A percentile compares a stretch with the other conserved stretches of the same genome.
Evolutionary conservation across 768 basidiomycete genomes (phyloP).

Genomic region (Phlegmacium glaucopus): DNA sequence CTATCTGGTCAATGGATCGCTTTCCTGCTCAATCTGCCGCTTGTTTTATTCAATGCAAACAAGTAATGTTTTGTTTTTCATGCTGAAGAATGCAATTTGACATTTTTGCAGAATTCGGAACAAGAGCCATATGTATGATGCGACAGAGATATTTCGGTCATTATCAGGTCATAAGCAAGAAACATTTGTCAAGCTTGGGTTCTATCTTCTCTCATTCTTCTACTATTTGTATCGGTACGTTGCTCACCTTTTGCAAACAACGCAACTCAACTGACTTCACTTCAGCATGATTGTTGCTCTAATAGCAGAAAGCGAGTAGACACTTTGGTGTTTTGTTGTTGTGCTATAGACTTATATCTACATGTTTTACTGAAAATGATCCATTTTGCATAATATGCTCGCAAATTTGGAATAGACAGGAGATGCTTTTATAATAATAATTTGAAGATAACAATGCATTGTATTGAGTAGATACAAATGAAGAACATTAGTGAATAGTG

Average conservation of each 20-base stretch:
- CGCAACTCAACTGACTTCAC: constrained; percentile 2
- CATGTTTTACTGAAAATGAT: constrained; percentile 14
- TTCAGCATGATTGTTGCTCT: constrained; percentile 83
- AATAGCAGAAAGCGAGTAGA: constrained; percentile 72
- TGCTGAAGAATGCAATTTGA: not conserved
- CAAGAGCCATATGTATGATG: constrained; percentile 98
- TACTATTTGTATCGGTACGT: constrained; percentile 87
- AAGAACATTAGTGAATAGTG: too few species aligned
- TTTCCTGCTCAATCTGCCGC: constrained; percentile 84
- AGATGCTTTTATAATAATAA: too few species aligned
- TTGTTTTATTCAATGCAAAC: constrained; percentile 88
- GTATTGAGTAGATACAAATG: not conserved
- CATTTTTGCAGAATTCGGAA: constrained; percentile 66
- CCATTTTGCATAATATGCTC: constrained; percentile 1
- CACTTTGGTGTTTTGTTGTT: not conserved
- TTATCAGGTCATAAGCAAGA: constrained; percentile 94
- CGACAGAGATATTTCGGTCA: constrained; percentile 98
- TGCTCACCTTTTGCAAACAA: not conserved
- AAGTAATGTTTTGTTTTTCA: constrained; percentile 58
- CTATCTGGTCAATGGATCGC: constrained; percentile 94
- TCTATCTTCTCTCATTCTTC: constrained; percentile 90
- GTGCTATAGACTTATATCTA: not conserved
- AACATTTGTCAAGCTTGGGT: constrained; percentile 91
- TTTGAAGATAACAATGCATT: not conserved
- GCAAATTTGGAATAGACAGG: not conserved